Conservation (phyloP, 257 asterid species). For the Solanum tarijense region DNA sequence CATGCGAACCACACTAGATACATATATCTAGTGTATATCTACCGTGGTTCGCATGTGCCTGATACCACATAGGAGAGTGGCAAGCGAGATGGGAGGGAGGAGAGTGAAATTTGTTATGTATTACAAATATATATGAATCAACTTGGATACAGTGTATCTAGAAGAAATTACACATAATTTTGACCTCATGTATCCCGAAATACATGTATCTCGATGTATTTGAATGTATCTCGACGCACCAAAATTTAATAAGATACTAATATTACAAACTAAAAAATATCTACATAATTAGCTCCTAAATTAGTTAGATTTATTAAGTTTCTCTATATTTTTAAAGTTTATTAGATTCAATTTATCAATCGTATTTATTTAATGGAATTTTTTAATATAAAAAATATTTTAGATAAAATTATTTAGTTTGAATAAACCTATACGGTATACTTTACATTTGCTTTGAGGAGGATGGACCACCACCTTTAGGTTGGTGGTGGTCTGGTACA, state of each 20-base stretch:
- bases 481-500: no score
- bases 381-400: no score
- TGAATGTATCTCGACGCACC: accelerated
- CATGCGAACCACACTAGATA: background rate
- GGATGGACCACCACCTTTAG: no score
- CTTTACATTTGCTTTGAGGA: background rate
- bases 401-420: no score
- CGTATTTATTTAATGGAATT: background rate
- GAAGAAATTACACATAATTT: no score
- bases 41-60: background rate
- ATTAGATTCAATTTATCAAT: background rate
- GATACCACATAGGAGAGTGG: background rate
- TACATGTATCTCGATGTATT: background rate
- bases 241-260: no score
- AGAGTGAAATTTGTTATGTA: background rate
- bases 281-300: no score
- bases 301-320: background rate
- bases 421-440: background rate
- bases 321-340: no score
- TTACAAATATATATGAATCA: background rate
- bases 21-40: no score
- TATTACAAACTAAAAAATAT: no score
- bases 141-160: no score
- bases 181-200: background rate
- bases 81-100: background rate